These are phyloP conservation scores for Corniculantispora saksenae DNA, from an alignment of 2,329 filamentous ascomycete genomes.

Conservation along the genomic window DNA sequence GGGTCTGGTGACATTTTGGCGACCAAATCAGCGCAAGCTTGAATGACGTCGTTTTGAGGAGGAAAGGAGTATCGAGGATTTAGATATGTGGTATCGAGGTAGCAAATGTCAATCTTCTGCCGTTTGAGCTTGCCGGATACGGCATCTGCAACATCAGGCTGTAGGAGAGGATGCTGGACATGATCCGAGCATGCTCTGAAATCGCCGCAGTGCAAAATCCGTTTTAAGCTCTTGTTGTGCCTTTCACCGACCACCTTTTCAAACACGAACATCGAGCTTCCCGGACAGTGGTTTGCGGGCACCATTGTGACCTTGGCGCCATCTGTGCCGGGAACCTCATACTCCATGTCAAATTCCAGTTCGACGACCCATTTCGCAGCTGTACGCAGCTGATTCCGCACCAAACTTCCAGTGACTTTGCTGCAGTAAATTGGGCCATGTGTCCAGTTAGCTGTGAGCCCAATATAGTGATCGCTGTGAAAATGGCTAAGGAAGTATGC, in stretches of 20 bases:
- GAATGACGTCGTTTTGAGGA: slow-evolving; percentile 81
- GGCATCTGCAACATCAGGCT: slow-evolving; percentile 70
- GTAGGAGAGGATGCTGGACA: slow-evolving; percentile 76
- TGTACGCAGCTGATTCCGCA: slow-evolving; percentile 82
- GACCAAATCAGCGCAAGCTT: slow-evolving; percentile 84
- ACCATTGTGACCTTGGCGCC: slow-evolving; percentile 93
- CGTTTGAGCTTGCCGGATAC: slow-evolving; percentile 71
- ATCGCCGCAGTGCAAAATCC: slow-evolving; percentile 92
- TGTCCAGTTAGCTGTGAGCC: slow-evolving; percentile 81
- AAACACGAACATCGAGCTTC: slow-evolving; percentile 90
- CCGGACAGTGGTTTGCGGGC: slow-evolving; percentile 93
- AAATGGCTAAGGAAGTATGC: slow-evolving; percentile 98
- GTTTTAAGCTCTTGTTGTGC: slow-evolving; percentile 62
- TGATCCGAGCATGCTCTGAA: slow-evolving; percentile 89
- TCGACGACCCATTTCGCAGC: slow-evolving; percentile 82
- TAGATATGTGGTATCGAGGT: slow-evolving; percentile 95
- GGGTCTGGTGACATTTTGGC: slow-evolving; percentile 71
- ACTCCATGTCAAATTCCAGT: slow-evolving; percentile 79
- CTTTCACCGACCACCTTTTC: slow-evolving; percentile 72
- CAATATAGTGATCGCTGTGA: slow-evolving; percentile 96
- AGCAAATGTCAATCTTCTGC: slow-evolving; percentile 92
- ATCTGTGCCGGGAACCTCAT: slow-evolving; percentile 78
- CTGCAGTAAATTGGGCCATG: slow-evolving; percentile 98
- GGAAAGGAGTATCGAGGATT: slow-evolving; percentile 96
- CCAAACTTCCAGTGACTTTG: slow-evolving; percentile 84